phyloP scores from a whole-genome alignment of 257 asterid species.

The Solanum appendiculatum region DNA sequence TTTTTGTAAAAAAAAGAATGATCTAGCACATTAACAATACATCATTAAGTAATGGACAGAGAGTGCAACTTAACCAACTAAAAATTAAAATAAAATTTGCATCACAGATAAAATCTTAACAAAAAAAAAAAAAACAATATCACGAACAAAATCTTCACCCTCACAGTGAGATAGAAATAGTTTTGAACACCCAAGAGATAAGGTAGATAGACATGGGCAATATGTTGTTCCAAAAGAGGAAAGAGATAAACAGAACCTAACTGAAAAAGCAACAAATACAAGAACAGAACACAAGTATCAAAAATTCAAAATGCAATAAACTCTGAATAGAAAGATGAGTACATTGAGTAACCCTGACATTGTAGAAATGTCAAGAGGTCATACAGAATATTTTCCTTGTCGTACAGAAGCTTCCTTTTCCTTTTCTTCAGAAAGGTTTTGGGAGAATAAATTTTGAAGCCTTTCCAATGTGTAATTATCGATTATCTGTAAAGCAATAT shows the following conservation, averaged over 20 bases:
- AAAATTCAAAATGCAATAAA: constrained; percentile 7
- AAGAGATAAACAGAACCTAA: neutral
- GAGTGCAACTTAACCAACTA: neutral
- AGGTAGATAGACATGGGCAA: neutral
- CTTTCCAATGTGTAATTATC: constrained; percentile 17
- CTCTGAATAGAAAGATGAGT: constrained; percentile 20
- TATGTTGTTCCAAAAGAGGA: neutral
- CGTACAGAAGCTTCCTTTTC: constrained; percentile 37
- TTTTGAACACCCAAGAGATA: neutral
- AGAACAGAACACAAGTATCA: neutral
- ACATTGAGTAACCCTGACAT: constrained; percentile 96
- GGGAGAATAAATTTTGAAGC: constrained; percentile 15
- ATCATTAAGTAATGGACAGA: neutral
- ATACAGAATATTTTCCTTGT: constrained; percentile 45
- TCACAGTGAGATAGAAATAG: neutral
- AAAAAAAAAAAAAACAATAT: neutral
- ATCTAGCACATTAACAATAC: neutral
- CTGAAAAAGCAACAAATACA: neutral
- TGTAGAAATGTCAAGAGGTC: constrained; percentile 58
- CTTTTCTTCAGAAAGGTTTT: constrained; percentile 27
- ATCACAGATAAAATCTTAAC: neutral
- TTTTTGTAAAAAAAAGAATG: neutral
- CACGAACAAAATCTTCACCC: neutral
- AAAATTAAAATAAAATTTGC: neutral
- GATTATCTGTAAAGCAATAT: constrained; percentile 16